Conservation (phyloP, 2,329 filamentous ascomycete genomes). For the Elsinoe perseae region DNA sequence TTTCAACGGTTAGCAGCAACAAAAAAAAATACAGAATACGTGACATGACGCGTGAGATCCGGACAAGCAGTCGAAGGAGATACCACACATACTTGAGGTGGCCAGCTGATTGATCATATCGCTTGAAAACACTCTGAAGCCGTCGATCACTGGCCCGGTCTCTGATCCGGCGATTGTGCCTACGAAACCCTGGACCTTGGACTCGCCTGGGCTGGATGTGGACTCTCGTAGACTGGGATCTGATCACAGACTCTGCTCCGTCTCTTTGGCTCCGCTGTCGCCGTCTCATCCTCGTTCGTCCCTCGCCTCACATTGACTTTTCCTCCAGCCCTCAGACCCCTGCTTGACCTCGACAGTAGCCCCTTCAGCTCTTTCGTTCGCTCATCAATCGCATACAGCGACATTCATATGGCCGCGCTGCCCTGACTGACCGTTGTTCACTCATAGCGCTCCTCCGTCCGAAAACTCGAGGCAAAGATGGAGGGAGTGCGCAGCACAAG, state of each 20-base stretch:
- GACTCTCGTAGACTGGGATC: neutral
- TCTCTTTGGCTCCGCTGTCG: neutral
- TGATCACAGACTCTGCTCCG: neutral
- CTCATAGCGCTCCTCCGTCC: slow-evolving; percentile 1
- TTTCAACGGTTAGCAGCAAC: neutral
- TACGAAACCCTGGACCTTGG: neutral
- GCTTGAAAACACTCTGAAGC: neutral
- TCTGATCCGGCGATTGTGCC: neutral
- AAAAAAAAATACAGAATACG: neutral
- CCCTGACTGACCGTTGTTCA: neutral
- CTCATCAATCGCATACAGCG: neutral
- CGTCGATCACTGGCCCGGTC: neutral
- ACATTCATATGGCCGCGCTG: neutral
- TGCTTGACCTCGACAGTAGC: neutral
- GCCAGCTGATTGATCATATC: neutral
- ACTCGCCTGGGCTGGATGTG: neutral
- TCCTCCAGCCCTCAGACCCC: neutral
- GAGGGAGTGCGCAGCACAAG: neutral
- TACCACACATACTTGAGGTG: neutral
- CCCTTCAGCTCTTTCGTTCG: neutral
- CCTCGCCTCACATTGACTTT: slow-evolving; percentile 5
- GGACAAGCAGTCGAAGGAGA: neutral
- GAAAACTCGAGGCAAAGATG: slow-evolving; percentile 1
- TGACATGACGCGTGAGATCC: neutral
- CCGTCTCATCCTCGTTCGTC: slow-evolving; percentile 1